phyloP scores from a whole-genome alignment of 2,329 filamentous ascomycete species.

The Aureobasidium sp. region DNA sequence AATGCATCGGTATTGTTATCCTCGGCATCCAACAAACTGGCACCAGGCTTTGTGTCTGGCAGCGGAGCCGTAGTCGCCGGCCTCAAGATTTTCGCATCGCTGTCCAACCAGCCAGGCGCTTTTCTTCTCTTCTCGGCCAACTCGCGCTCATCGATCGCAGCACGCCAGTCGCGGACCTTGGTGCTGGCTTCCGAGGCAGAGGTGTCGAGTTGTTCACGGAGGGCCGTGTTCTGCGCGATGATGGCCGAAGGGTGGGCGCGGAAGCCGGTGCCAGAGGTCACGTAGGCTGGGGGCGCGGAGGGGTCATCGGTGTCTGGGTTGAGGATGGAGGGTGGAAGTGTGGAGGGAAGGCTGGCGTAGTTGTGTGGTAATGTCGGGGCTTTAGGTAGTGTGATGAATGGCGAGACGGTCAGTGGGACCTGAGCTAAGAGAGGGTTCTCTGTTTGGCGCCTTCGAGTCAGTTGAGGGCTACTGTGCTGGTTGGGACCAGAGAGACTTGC shows the following conservation, averaged over 20 bases:
- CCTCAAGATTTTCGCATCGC: slow-evolving; percentile 61
- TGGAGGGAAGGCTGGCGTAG: slow-evolving; percentile 83
- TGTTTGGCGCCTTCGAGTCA: slow-evolving; percentile 1
- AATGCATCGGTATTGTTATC: slow-evolving; percentile 17
- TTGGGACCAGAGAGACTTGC: neutral
- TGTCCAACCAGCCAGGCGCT: slow-evolving; percentile 75
- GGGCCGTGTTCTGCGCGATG: slow-evolving; percentile 67
- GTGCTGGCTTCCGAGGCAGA: slow-evolving; percentile 61
- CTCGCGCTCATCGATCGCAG: slow-evolving; percentile 56
- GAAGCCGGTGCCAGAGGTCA: slow-evolving; percentile 68
- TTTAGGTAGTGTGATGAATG: slow-evolving; percentile 83
- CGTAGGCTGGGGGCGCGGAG: slow-evolving; percentile 52
- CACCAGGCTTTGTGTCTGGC: slow-evolving; percentile 15
- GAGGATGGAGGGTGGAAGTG: slow-evolving; percentile 67
- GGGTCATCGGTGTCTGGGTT: slow-evolving; percentile 31
- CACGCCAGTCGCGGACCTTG: slow-evolving; percentile 64
- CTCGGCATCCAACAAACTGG: slow-evolving; percentile 21
- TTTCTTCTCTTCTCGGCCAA: slow-evolving; percentile 72
- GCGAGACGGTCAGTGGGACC: slow-evolving; percentile 86
- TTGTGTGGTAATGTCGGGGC: slow-evolving; percentile 91
- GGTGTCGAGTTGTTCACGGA: slow-evolving; percentile 67
- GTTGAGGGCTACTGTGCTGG: neutral
- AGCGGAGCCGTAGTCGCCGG: slow-evolving; percentile 47
- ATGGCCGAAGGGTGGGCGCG: slow-evolving; percentile 85
- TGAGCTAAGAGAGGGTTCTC: slow-evolving; percentile 79